Conservation (phyloP, 2,329 filamentous ascomycete species). For the Lecanicillium sp. region DNA sequence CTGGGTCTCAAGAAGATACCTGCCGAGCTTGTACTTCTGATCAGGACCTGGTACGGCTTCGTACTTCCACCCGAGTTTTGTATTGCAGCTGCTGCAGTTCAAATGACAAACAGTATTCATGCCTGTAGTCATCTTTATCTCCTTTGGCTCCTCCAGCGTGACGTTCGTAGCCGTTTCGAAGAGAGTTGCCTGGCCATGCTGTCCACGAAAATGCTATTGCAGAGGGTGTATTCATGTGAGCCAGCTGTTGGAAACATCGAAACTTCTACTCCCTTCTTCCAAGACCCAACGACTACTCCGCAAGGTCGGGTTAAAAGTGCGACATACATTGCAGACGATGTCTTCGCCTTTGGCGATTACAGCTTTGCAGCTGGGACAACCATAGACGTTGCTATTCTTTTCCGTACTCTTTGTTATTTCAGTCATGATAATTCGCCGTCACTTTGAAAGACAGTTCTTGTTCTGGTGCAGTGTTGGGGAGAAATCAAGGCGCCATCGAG, state of each 20-base stretch:
- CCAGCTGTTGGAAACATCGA: not conserved
- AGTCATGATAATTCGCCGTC: too few relatives aligned
- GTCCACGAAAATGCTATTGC: slow-evolving; percentile 2
- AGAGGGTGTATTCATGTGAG: not conserved
- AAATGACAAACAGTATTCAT: not conserved
- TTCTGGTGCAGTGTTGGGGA: too few relatives aligned
- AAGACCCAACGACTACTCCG: too few relatives aligned
- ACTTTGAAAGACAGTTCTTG: too few relatives aligned
- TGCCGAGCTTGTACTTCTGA: not conserved
- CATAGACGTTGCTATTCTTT: not conserved
- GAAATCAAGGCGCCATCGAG: too few relatives aligned
- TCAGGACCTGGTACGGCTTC: not conserved
- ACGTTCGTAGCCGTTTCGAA: not conserved
- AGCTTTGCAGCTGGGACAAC: not conserved
- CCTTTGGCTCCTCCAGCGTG: not conserved
- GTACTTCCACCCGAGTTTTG: slow-evolving; percentile 1
- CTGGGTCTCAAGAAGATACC: not conserved
- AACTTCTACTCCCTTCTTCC: too few relatives aligned
- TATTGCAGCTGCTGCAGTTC: not conserved
- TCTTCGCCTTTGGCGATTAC: not conserved
- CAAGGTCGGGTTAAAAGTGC: too few relatives aligned
- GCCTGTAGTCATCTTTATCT: not conserved
- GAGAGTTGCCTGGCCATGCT: not conserved
- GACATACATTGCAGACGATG: not conserved
- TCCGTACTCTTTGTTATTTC: not conserved